Evolutionary conservation across 768 basidiomycete genomes (phyloP).

Genomic region (Suillus clintonianus): DNA sequence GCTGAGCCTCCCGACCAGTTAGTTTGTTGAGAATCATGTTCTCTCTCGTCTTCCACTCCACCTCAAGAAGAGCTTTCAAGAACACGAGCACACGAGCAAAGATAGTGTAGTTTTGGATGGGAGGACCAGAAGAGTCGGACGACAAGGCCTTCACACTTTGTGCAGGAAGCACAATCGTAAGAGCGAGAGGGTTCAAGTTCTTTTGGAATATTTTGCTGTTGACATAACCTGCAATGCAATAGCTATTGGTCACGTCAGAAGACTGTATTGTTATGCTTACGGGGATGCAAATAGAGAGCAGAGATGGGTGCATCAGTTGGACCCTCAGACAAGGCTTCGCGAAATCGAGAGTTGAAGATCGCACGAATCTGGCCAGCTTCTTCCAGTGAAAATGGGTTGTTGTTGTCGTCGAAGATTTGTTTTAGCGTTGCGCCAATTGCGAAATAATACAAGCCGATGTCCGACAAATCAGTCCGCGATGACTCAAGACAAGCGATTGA

Average conservation of each 20-base stretch:
- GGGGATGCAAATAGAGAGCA: not conserved
- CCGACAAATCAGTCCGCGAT: not conserved
- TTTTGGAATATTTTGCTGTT: not conserved
- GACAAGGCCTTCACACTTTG: not conserved
- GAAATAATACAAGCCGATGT: not conserved
- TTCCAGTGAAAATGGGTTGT: not conserved
- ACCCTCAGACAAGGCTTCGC: not conserved
- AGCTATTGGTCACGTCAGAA: no score
- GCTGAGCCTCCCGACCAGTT: no score
- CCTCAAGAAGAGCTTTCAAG: no score
- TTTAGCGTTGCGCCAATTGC: no score
- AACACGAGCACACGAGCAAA: not conserved
- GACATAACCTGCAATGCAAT: not conserved
- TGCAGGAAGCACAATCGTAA: not conserved
- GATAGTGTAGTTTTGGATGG: not conserved
- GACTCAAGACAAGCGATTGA: not conserved
- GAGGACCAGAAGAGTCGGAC: not conserved
- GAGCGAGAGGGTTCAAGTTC: not conserved
- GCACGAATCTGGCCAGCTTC: not conserved
- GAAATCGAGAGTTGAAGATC: not conserved
- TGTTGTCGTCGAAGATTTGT: no score
- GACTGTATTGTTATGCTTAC: not conserved
- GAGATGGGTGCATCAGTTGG: not conserved
- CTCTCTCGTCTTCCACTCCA: no score
- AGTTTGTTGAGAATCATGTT: no score